Conservation (phyloP, 2,329 filamentous ascomycete species). For the Didymellaceae sp. region DNA sequence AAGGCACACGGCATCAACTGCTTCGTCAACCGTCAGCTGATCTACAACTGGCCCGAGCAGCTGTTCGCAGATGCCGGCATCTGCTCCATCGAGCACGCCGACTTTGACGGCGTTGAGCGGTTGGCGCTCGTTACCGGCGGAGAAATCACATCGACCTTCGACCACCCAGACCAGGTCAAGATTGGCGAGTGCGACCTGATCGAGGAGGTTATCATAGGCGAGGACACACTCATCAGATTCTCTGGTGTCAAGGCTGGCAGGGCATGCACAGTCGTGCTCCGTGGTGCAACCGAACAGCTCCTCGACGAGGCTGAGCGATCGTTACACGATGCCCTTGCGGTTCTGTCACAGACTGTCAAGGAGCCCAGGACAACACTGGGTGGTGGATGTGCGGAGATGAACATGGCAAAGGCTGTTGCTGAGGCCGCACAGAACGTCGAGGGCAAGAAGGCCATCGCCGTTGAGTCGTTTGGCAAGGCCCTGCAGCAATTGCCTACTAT, state of each 20-base stretch:
- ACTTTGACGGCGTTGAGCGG: conserved; percentile 97
- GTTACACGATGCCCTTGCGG: conserved; percentile 92
- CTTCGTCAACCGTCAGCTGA: conserved; percentile 98
- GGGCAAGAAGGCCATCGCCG: conserved; percentile 95
- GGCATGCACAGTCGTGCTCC: conserved; percentile 95
- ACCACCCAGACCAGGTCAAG: conserved; percentile 96
- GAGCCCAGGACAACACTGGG: conserved; percentile 94
- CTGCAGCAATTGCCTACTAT: conserved; percentile 95
- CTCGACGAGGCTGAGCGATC: conserved; percentile 96
- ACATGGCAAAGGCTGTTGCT: conserved; percentile 98
- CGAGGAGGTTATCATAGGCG: conserved; percentile 97
- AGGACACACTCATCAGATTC: conserved; percentile 97
- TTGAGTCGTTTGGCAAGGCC: conserved; percentile 86
- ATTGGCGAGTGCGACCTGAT: conserved; percentile 94
- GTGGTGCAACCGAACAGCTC: conserved; percentile 94
- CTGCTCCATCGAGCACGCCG: conserved; percentile 97
- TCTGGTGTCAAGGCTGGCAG: conserved; percentile 92
- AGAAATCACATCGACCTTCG: conserved; percentile 97
- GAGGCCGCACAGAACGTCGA: conserved; percentile 91
- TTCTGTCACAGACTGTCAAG: conserved; percentile 94
- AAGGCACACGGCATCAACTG: conserved; percentile 99
- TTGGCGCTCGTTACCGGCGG: conserved; percentile 94
- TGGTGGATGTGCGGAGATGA: conserved; percentile 96
- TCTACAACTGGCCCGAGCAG: conserved; percentile 99
- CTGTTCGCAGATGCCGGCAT: conserved; percentile 97